A percentile compares a stretch with the other conserved stretches of the same genome.
phyloP scores from a whole-genome alignment of 2,329 filamentous ascomycete species.

The Corynespora cassiicola region DNA sequence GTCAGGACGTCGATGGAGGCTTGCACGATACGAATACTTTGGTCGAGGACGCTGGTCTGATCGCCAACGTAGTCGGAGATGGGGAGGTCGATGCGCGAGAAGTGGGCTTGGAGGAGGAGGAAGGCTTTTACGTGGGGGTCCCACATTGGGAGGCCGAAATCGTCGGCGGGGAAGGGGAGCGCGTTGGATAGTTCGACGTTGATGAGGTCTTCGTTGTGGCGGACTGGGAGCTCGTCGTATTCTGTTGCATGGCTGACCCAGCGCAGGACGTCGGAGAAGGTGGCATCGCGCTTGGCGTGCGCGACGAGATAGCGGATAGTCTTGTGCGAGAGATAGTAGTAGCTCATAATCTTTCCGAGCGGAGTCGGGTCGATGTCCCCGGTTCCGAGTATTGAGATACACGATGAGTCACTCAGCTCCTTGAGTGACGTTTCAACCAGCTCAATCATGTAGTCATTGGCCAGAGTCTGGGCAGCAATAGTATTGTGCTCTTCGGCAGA shows the following conservation, averaged over 20 bases:
- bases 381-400: constrained; percentile 81
- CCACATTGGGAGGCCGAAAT: constrained; percentile 86
- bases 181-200: constrained; percentile 88
- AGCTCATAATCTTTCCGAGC: constrained; percentile 98
- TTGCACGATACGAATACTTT: constrained; percentile 95
- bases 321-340: constrained; percentile 94
- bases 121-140: constrained; percentile 98
- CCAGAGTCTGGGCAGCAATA: constrained; percentile 80
- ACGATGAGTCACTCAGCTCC: constrained; percentile 84
- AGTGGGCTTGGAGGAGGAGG: constrained; percentile 90
- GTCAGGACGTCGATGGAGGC: constrained; percentile 93
- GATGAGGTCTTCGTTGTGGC: constrained; percentile 97
- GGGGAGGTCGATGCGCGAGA: constrained; percentile 89
- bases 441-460: constrained; percentile 93
- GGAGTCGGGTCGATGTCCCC: constrained; percentile 90
- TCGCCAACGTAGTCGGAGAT: constrained; percentile 98
- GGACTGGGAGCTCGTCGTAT: constrained; percentile 96
- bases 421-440: constrained; percentile 86
- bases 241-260: constrained; percentile 96
- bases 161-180: constrained; percentile 71
- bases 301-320: constrained; percentile 86
- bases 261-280: constrained; percentile 80
- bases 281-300: constrained; percentile 75
- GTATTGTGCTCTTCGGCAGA: constrained; percentile 91
- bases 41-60: constrained; percentile 85